Percentiles rank a stretch among this genome's conserved stretches.
Evolutionary conservation across 805 yeast species (phyloP).

Genomic region (Candida orba): DNA sequence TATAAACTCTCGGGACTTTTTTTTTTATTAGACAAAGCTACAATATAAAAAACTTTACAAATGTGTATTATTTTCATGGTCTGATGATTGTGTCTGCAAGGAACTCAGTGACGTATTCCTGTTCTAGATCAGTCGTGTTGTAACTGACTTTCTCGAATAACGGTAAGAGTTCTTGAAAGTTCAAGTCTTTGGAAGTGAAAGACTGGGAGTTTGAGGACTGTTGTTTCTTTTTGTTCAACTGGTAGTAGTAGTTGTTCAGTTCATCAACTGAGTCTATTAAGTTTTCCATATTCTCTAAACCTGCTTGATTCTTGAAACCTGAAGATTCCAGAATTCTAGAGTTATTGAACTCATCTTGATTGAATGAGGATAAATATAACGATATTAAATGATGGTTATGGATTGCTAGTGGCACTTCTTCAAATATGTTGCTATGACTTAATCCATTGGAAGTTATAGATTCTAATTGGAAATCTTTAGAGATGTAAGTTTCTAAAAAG

Average conservation of each 20-base stretch:
- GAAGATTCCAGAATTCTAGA: constrained; percentile 15
- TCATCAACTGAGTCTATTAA: constrained; percentile 23
- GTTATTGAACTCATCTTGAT: constrained; percentile 16
- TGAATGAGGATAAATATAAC: constrained; percentile 37
- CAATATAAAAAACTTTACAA: background rate
- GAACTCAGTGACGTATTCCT: constrained; percentile 18
- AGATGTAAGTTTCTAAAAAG: constrained; percentile 44
- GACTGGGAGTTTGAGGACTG: background rate
- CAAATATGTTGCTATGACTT: constrained; percentile 58
- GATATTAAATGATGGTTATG: constrained; percentile 64
- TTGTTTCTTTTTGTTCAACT: constrained; percentile 19
- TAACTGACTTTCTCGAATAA: constrained; percentile 24
- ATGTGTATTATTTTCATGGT: constrained; percentile 10
- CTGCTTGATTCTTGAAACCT: constrained; percentile 13
- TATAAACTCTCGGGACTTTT: no score
- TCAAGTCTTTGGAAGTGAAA: constrained; percentile 5
- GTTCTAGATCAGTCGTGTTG: constrained; percentile 22
- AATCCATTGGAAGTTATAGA: constrained; percentile 53
- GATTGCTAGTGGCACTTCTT: constrained; percentile 60
- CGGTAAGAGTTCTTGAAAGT: constrained; percentile 24
- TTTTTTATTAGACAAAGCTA: no score
- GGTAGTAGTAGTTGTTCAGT: constrained; percentile 20
- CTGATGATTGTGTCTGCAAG: constrained; percentile 17
- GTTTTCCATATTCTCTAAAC: constrained; percentile 15
- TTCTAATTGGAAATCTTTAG: constrained; percentile 58